Percentiles rank a stretch among this genome's conserved stretches.
Evolutionary conservation across 2,329 filamentous ascomycete genomes (phyloP).

Genomic region (Clarireedia homoeocarpa): DNA sequence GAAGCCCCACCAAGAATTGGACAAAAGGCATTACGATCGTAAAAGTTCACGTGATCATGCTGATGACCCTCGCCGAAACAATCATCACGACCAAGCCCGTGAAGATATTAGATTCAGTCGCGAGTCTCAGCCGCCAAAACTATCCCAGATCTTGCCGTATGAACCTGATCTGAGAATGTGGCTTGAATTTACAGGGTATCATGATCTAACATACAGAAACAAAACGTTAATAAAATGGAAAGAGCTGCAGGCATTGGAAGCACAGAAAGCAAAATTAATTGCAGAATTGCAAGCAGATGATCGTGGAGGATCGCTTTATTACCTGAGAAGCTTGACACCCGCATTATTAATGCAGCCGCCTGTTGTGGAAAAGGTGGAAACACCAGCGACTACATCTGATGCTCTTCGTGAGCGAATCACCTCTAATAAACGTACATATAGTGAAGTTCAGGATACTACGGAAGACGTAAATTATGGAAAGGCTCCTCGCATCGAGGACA

Average conservation of each 20-base stretch:
- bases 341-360: neutral
- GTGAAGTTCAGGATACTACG: slow-evolving; percentile 19
- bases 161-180: slow-evolving; percentile 31
- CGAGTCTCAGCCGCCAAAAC: slow-evolving; percentile 15
- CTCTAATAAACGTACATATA: slow-evolving; percentile 26
- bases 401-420: slow-evolving; percentile 12
- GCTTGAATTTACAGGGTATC: slow-evolving; percentile 30
- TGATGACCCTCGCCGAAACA: slow-evolving; percentile 11
- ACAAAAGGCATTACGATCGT: slow-evolving; percentile 14
- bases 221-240: slow-evolving; percentile 20
- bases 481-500: slow-evolving; percentile 22
- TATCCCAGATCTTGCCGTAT: slow-evolving; percentile 21
- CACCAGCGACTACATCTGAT: slow-evolving; percentile 8
- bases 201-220: slow-evolving; percentile 29
- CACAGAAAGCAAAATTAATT: slow-evolving; percentile 25
- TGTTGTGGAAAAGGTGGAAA: neutral
- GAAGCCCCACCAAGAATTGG: slow-evolving; percentile 12
- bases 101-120: slow-evolving; percentile 14
- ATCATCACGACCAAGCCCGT: slow-evolving; percentile 11
- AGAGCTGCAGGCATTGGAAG: slow-evolving; percentile 21
- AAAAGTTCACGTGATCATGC: slow-evolving; percentile 17
- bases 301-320: neutral
- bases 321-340: neutral
- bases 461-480: slow-evolving; percentile 17
- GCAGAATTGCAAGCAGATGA: slow-evolving; percentile 24